phyloP scores from a whole-genome alignment of 2,329 filamentous ascomycete species.

The Diaporthe sp. region DNA sequence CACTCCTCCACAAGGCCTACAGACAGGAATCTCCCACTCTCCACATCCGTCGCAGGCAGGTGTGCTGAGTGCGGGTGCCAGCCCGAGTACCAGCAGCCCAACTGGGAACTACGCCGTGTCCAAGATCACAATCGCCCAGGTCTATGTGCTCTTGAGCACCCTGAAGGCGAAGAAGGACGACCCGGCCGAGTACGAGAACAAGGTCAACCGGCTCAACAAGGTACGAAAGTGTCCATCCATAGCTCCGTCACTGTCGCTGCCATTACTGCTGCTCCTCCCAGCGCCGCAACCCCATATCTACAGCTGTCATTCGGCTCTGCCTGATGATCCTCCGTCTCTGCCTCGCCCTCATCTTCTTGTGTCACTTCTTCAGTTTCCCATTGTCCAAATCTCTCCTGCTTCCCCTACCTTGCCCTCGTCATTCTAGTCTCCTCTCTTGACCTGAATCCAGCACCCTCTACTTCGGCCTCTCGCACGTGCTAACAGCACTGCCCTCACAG shows the following conservation, averaged over 20 bases:
- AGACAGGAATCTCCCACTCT: conserved; percentile 68
- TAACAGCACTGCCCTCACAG: conserved; percentile 57
- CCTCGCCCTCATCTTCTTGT: neutral
- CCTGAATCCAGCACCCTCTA: neutral
- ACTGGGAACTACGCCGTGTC: conserved; percentile 77
- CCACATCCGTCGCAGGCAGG: conserved; percentile 69
- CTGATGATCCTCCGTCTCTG: neutral
- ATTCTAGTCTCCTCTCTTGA: neutral
- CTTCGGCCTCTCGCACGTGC: neutral
- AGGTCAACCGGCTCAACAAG: conserved; percentile 92
- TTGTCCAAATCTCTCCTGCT: neutral
- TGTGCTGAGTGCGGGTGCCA: conserved; percentile 70
- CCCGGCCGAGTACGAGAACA: conserved; percentile 90
- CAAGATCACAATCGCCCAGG: conserved; percentile 95
- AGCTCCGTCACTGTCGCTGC: neutral
- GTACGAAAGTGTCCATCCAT: conserved; percentile 61
- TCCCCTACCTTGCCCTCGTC: neutral
- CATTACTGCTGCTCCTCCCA: neutral
- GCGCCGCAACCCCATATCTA: conserved; percentile 13
- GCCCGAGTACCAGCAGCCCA: conserved; percentile 72
- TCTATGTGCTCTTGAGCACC: conserved; percentile 92
- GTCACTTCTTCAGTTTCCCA: neutral
- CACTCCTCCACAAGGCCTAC: conserved; percentile 69
- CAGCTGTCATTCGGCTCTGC: conserved; percentile 7
- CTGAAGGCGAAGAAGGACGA: conserved; percentile 93